A percentile compares a stretch with the other conserved stretches of the same genome.
phyloP scores from a whole-genome alignment of 305 asterid species.

The Fraxinus sp. region DNA sequence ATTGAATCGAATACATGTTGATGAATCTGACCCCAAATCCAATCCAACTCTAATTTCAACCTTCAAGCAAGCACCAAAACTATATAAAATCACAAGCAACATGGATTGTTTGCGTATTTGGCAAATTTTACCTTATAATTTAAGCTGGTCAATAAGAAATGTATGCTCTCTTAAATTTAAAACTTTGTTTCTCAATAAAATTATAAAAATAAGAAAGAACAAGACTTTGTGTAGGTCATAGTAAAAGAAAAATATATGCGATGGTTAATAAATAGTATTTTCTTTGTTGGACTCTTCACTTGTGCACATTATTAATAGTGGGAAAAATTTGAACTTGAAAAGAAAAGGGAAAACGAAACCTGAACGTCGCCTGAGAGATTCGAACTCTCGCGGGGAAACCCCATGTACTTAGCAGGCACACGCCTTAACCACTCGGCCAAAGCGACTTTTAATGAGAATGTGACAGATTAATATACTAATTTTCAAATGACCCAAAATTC shows the following conservation, averaged over 20 bases:
- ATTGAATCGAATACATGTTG: no score
- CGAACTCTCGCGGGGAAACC: slow-evolving; percentile 99
- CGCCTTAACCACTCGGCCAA: slow-evolving; percentile 99
- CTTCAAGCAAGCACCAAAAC: neutral
- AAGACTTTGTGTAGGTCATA: no score
- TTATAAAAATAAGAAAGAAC: no score
- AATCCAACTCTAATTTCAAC: neutral
- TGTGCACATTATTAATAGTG: neutral
- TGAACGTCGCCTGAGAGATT: slow-evolving; percentile 97
- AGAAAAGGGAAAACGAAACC: neutral
- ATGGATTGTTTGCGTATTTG: neutral
- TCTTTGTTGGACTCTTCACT: no score
- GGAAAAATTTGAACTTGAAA: neutral
- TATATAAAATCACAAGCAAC: neutral
- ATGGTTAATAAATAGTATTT: no score
- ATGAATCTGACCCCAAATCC: neutral
- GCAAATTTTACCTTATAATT: neutral
- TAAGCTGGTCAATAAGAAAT: no score
- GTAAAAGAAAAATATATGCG: no score
- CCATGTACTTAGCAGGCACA: slow-evolving; percentile 99
- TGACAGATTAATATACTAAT: no score
- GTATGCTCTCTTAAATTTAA: no score
- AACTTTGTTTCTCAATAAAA: no score
- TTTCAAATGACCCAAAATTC: no score
- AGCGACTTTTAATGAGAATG: slow-evolving; percentile 44